Percentiles rank a stretch among this genome's conserved stretches.
Evolutionary conservation across 1,284 basidiomycete species (phyloP).

Genomic region (Somion occarium): DNA sequence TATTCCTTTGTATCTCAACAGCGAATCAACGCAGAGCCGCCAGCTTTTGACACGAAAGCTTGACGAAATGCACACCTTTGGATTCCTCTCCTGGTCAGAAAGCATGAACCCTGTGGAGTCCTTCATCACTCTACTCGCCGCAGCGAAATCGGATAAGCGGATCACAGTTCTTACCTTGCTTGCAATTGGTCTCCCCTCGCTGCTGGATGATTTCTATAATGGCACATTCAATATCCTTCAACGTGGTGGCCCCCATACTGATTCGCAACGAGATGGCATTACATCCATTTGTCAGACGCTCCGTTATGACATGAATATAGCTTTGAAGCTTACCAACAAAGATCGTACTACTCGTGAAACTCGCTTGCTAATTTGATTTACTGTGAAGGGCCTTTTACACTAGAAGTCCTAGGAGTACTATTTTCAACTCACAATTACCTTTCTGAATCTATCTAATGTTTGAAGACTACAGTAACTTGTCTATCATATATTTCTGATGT

Average conservation of each 20-base stretch:
- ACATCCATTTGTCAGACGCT: background rate
- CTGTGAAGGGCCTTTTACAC: no score
- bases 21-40: background rate
- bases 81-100: background rate
- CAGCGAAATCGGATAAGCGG: background rate
- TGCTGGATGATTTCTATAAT: background rate
- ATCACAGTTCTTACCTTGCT: background rate
- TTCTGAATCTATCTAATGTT: no score
- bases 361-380: no score
- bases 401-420: no score
- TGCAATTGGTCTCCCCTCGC: background rate
- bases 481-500: no score
- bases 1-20: no score
- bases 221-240: background rate
- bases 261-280: background rate
- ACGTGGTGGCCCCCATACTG: background rate
- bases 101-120: background rate
- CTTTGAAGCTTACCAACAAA: background rate
- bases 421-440: no score
- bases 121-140: background rate
- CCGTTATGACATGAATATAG: background rate
- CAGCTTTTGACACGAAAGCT: background rate
- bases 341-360: no score
- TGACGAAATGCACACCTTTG: background rate
- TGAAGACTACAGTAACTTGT: no score